Evolutionary conservation across 441 rosid species (phyloP).

Genomic region (Cnidoscolus chayamansa): DNA sequence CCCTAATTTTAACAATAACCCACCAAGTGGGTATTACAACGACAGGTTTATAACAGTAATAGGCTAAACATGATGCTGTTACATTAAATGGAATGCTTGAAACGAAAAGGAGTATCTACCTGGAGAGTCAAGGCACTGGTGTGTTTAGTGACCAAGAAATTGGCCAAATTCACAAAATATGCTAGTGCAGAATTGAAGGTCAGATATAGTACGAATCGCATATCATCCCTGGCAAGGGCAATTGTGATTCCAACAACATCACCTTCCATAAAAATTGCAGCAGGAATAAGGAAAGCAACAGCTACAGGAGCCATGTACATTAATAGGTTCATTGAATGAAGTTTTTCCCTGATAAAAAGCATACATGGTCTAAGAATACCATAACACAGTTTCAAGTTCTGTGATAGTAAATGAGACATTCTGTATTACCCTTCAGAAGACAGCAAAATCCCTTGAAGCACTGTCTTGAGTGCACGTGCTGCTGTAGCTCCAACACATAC

Average conservation of each 20-base stretch:
- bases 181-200: slow-evolving; percentile 47
- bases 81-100: background rate
- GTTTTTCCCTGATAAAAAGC: slow-evolving; percentile 38
- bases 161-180: slow-evolving; percentile 48
- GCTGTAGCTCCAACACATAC: slow-evolving; percentile 68
- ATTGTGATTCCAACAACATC: slow-evolving; percentile 44
- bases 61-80: too few species aligned
- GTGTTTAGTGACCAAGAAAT: slow-evolving; percentile 54
- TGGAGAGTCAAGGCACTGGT: slow-evolving; percentile 56
- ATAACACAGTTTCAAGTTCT: background rate
- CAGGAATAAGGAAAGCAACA: slow-evolving; percentile 41
- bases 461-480: slow-evolving; percentile 69
- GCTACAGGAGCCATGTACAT: slow-evolving; percentile 62
- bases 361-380: background rate
- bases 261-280: slow-evolving; percentile 38
- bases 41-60: too few species aligned
- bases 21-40: too few species aligned
- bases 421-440: slow-evolving; percentile 60
- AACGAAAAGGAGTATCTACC: slow-evolving; percentile 24
- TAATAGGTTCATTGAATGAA: slow-evolving; percentile 52
- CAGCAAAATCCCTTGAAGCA: slow-evolving; percentile 69
- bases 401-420: background rate
- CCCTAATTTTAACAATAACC: too few species aligned
- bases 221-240: slow-evolving; percentile 44
- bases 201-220: slow-evolving; percentile 41